These are phyloP conservation scores for Alternaria hordeiaustralica DNA, from an alignment of 2,329 filamentous ascomycete genomes.

Conservation along the genomic window DNA sequence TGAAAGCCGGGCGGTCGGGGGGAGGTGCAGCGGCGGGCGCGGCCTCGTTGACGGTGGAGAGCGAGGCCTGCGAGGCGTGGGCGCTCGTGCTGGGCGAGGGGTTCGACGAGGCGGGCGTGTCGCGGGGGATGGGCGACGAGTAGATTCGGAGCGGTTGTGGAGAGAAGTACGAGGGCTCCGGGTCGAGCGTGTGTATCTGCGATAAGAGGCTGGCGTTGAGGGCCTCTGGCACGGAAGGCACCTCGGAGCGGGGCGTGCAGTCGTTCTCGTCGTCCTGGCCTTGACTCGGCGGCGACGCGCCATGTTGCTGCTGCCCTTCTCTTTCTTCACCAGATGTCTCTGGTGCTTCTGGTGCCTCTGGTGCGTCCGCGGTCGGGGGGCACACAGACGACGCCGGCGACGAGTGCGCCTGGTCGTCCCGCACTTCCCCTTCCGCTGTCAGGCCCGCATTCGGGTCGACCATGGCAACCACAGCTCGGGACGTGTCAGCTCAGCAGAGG, in stretches of 20 bases:
- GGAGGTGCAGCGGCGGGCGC: constrained; percentile 22
- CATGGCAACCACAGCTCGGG: constrained; percentile 38
- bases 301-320: neutral
- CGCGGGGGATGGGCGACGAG: constrained; percentile 38
- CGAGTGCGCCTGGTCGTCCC: constrained; percentile 14
- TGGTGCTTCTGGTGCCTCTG: neutral
- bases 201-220: constrained; percentile 27
- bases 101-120: constrained; percentile 36
- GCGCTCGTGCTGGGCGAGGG: constrained; percentile 41
- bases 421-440: constrained; percentile 29
- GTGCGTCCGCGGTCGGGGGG: constrained; percentile 26
- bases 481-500: constrained; percentile 35
- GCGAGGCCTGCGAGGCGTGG: constrained; percentile 35
- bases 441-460: constrained; percentile 32
- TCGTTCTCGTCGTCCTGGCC: constrained; percentile 38
- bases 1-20: constrained; percentile 46
- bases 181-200: constrained; percentile 29
- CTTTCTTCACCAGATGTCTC: neutral
- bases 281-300: constrained; percentile 15
- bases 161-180: constrained; percentile 48
- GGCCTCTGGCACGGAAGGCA: constrained; percentile 41
- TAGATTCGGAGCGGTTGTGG: constrained; percentile 47
- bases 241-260: constrained; percentile 51
- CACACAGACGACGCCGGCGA: constrained; percentile 38
- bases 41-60: constrained; percentile 17